Evolutionary conservation across 805 yeast species (phyloP), one percentile per base, ranked within the genome.

Genomic region (Henningerozyma blattae): DNA sequence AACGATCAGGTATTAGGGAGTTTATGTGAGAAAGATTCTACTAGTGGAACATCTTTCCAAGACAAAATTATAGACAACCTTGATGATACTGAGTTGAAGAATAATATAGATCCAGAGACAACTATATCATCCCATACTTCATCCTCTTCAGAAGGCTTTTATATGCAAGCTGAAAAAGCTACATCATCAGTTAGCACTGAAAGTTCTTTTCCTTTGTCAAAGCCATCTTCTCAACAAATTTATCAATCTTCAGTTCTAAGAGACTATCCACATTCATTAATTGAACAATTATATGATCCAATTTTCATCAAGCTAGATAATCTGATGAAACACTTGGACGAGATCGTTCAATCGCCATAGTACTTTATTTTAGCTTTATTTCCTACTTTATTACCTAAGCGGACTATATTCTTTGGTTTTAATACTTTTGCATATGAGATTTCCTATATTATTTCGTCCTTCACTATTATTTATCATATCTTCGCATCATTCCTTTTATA

Each of bases 221-320:
- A 24, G 14, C 12, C 10, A 10, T 7, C 10, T 20, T 20, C 22
- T 7, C 22, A 20, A 7, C 22, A 20, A 20, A 10, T 7, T 7
- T 20, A 20, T 10, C 7, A 41, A 18, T n/a, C n/a, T n/a, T n/a
- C n/a, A n/a, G n/a, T n/a, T n/a, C n/a, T n/a, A n/a, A n/a, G n/a
- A n/a, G n/a, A n/a, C n/a, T n/a, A n/a, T n/a, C 43, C 61, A 19
- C 72, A 68, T 43, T 70, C 72, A 3, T 53, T 59, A 4, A 70
- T 76, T 6, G 67, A 65, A 31, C 67, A 65, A 16, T 60, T 75
- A 50, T 77, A 75, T 52, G 59, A 68, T 44, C 81, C 82, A 2
- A 61, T 78, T 6, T 59, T 77, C 32, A 64, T 64, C 17, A 68
- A 68, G 42, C 56, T 69, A 40, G 64, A 63, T 34, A 54, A 47